Evolutionary conservation across 352 stramenopile genomes (phyloP).

Genomic region (Thalassiosira exigua): DNA sequence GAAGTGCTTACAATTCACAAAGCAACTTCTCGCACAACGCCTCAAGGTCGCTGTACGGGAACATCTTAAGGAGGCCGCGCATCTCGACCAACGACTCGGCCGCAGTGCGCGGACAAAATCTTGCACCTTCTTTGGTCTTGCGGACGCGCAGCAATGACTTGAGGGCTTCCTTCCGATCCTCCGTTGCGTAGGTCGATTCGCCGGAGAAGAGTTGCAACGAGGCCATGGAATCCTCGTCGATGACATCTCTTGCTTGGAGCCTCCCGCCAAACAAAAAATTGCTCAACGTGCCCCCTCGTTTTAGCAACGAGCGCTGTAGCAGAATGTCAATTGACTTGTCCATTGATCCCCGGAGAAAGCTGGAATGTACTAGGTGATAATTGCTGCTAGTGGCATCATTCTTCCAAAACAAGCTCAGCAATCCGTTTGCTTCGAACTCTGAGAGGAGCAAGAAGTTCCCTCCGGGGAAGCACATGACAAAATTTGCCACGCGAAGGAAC

Average conservation of each 20-base stretch:
- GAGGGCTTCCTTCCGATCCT: constrained; percentile 35
- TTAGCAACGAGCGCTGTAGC: constrained; percentile 22
- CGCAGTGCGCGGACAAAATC: constrained; percentile 30
- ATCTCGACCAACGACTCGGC: constrained; percentile 41
- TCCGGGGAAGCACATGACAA: constrained; percentile 51
- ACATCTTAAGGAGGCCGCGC: constrained; percentile 40
- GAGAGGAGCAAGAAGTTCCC: constrained; percentile 63
- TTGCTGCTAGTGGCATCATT: neutral
- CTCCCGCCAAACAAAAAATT: neutral
- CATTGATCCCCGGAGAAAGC: constrained; percentile 25
- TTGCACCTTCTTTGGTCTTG: neutral
- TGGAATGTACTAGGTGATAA: constrained; percentile 39
- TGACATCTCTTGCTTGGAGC: constrained; percentile 6
- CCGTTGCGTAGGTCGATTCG: constrained; percentile 45
- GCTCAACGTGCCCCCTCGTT: no score
- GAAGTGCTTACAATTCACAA: constrained; percentile 50
- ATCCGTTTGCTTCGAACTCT: constrained; percentile 66
- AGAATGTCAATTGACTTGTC: constrained; percentile 35
- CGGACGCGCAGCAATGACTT: constrained; percentile 41
- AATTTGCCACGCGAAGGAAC: constrained; percentile 59
- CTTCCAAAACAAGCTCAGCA: constrained; percentile 62
- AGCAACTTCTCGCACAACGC: constrained; percentile 35
- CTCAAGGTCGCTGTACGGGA: constrained; percentile 57
- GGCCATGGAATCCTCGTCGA: constrained; percentile 43
- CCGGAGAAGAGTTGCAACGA: constrained; percentile 56